Evolutionary conservation across 192 early-diverging fungal species (phyloP), one percentile per base, ranked within the genome.

Genomic region (Rhizoclosmatium globosum): DNA sequence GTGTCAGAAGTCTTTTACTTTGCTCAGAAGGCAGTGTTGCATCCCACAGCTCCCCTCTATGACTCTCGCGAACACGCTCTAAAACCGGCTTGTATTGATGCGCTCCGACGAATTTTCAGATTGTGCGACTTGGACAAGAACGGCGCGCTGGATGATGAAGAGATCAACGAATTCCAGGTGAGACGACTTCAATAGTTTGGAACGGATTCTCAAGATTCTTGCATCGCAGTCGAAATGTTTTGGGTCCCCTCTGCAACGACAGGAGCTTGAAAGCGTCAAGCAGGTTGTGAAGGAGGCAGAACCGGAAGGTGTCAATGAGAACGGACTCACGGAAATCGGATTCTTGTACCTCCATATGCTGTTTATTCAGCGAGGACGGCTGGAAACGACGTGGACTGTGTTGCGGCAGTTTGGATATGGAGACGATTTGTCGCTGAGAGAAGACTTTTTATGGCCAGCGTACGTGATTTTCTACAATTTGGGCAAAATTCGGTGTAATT

Each of bases 1-100:
- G 95, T 98, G 1, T 95, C 95, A 0, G 98, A 99, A 89, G 96
- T 99, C n/a, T 99, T 99, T 82, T 99, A 98, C 84, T 98, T 98
- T 92, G 98, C 98, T 3, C 98, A 99, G 89, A 98, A 98, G 83
- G 98, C 98, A 3, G 97, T 99, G 11, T 82, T 98, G 57, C 95
- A 99, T 79, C 98, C 98, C 3, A 98, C 97, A 2, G 94, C 95
- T 13, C 97, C 97, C 3, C 87, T 99, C 39, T 99, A 98, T 75
- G 97, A 99, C 85, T 94, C 95, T 3, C 86, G 94, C 60, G 95
- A 95, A 79, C 96, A 98, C 81, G 84, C 89, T 11, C 80, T 99
- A 56, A 98, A 97, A 81, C 94, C 92, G 1, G 92, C 90, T 21
- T 98, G 97, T 81, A 89, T 94, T 3, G 95, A 96, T 68, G 98